Conservation (phyloP, 306 rosid species). For the Prunus davidiana region DNA sequence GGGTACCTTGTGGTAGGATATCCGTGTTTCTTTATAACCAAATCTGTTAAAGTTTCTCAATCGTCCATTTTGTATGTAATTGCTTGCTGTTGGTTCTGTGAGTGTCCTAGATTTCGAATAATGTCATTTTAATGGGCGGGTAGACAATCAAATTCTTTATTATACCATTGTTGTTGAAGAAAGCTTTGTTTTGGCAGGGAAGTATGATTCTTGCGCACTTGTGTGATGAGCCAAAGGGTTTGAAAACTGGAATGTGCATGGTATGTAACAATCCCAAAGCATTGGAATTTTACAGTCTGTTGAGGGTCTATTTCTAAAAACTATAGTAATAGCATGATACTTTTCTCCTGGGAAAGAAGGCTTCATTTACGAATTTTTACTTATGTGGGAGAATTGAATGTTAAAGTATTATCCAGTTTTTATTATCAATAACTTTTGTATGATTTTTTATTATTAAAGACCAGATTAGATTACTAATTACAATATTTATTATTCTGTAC, state of each 20-base stretch:
- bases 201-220: constrained; percentile 92
- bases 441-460: background rate
- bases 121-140: background rate
- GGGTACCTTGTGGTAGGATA: constrained; percentile 84
- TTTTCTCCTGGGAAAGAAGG: background rate
- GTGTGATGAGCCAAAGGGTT: constrained; percentile 97
- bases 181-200: constrained; percentile 65
- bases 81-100: background rate
- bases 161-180: constrained; percentile 15
- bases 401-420: background rate
- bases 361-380: background rate
- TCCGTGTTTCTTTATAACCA: constrained; percentile 6
- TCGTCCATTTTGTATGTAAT: background rate
- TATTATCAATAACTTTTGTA: background rate
- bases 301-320: background rate
- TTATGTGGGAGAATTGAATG: background rate
- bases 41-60: constrained; percentile 9
- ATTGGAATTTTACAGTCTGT: constrained; percentile 1
- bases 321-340: background rate
- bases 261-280: constrained; percentile 35
- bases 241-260: constrained; percentile 99
- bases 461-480: background rate
- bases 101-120: background rate
- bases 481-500: constrained; percentile 20
- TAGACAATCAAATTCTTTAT: background rate